Base-by-base conservation (phyloP, 345 rosid genomes). In the Hevea brasiliensis region DNA sequence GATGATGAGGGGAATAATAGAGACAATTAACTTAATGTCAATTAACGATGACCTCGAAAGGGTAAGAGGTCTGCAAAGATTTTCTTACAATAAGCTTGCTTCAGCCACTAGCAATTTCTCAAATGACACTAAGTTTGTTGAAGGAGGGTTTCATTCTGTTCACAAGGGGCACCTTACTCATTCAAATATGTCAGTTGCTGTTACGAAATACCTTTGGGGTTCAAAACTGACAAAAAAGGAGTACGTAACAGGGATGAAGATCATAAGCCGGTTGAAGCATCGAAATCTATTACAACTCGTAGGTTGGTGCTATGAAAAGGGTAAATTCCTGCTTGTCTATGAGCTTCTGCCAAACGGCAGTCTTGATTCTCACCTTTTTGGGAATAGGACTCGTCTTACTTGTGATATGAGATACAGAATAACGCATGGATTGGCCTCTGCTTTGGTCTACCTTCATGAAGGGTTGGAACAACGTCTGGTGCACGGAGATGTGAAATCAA, bases 331-430 rank as follows among this genome's bases (percentile, higher is more conserved):
- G 0, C 65, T 61, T 18, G 65, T 61, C 23, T 61, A 61, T 20
- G 65, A 61, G 9, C 32, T 29, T n/a, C 29, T 61, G n/a, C 18
- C 45, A 61, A 61, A 61, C 15, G 44, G 65, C 1, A 61, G 44
- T 37, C 65, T 61, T 18, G 65, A 61, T 29, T 61, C 24, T 35
- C 65, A 61, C 65, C 65, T 61, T 29, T 61, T 61, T 61, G 65
- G 65, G 0, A 61, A 35, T 41, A 61, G 29, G 21, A 29, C 0
- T 15, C 23, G 44, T 29, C 65, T 61, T 2, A 61, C 45, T 3
- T 61, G 65, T 41, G 3, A 41, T 29, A 20, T 35, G 40, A 29
- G 65, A 35, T 61, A 61, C 65, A 61, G 12, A 35, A 35, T 61
- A 61, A n/a, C 44, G 17, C 41, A 32, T 35, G 65, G n/a, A 29